phyloP scores from a whole-genome alignment of 2,329 filamentous ascomycete species.

The Xylaria sp. region DNA sequence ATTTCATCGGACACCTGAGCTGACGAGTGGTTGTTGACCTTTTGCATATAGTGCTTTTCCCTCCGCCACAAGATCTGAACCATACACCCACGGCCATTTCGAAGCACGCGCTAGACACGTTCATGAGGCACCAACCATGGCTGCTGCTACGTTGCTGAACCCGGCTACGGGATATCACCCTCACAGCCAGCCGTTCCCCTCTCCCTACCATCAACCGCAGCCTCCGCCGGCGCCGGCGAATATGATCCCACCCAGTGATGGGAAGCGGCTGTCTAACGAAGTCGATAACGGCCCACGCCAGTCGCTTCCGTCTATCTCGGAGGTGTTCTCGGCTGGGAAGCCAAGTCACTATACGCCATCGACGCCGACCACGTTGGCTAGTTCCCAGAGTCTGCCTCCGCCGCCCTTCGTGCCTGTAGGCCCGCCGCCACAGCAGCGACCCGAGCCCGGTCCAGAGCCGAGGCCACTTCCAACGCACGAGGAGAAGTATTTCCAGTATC shows the following conservation, averaged over 20 bases:
- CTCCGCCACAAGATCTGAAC: slow-evolving; percentile 47
- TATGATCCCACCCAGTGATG: slow-evolving; percentile 47
- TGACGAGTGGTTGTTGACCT: slow-evolving; percentile 43
- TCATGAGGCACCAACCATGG: slow-evolving; percentile 48
- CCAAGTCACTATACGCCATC: slow-evolving; percentile 47
- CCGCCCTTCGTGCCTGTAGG: slow-evolving; percentile 44
- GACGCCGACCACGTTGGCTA: slow-evolving; percentile 45
- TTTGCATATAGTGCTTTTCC: slow-evolving; percentile 48
- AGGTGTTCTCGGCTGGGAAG: slow-evolving; percentile 49
- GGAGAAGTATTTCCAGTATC: slow-evolving; percentile 48
- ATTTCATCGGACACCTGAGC: slow-evolving; percentile 32
- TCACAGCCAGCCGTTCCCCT: slow-evolving; percentile 45
- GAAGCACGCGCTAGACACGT: slow-evolving; percentile 43
- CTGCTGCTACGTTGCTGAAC: slow-evolving; percentile 51
- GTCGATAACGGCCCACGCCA: slow-evolving; percentile 46
- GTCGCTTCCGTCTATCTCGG: slow-evolving; percentile 51
- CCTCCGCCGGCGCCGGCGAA: slow-evolving; percentile 44
- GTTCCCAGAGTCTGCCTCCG: slow-evolving; percentile 46
- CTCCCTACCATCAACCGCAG: slow-evolving; percentile 45
- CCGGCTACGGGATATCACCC: slow-evolving; percentile 49
- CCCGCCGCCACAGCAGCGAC: slow-evolving; percentile 43
- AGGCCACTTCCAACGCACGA: slow-evolving; percentile 47
- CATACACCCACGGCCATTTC: slow-evolving; percentile 44
- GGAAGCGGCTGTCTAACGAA: slow-evolving; percentile 47
- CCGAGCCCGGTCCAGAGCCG: slow-evolving; percentile 46